phyloP scores from a whole-genome alignment of 163 green algal genomes.

The Scenedesmus sp. region DNA sequence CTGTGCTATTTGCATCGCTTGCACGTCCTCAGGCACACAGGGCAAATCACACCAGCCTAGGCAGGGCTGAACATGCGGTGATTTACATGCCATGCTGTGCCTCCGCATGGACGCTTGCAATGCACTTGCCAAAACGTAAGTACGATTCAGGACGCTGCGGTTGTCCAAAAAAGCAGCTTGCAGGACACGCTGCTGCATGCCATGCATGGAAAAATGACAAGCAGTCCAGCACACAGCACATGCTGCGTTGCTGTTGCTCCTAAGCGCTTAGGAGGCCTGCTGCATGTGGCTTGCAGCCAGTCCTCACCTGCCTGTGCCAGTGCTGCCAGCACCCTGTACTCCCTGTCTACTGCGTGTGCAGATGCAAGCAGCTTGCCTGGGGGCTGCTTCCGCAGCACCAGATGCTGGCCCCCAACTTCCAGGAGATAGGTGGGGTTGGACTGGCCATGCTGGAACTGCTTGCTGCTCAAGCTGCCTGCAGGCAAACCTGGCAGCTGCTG shows the following conservation, averaged over 20 bases:
- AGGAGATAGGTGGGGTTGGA: constrained; percentile 70
- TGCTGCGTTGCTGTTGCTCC: too few species aligned
- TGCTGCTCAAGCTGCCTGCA: not conserved
- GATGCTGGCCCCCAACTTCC: constrained; percentile 48
- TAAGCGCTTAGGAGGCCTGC: not conserved
- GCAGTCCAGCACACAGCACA: not conserved
- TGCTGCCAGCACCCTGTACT: constrained; percentile 81
- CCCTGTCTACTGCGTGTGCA: constrained; percentile 95
- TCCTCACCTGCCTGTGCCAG: constrained; percentile 55
- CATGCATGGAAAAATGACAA: not conserved
- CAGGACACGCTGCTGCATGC: not conserved
- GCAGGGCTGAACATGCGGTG: too few species aligned
- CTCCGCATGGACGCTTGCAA: too few species aligned
- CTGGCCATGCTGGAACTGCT: constrained; percentile 94
- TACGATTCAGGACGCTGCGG: too few species aligned
- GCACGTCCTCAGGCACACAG: too few species aligned
- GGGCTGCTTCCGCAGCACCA: constrained; percentile 98
- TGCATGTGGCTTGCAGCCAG: not conserved
- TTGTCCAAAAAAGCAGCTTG: not conserved
- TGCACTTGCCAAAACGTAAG: too few species aligned
- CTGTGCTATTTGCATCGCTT: too few species aligned
- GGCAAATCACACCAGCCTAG: too few species aligned
- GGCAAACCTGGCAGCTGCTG: not conserved
- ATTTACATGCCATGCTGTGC: too few species aligned
- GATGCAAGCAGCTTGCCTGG: constrained; percentile 92